Percentiles rank a stretch among this genome's conserved stretches.
phyloP scores from a whole-genome alignment of 257 asterid genomes.

The Petunia axillaris region DNA sequence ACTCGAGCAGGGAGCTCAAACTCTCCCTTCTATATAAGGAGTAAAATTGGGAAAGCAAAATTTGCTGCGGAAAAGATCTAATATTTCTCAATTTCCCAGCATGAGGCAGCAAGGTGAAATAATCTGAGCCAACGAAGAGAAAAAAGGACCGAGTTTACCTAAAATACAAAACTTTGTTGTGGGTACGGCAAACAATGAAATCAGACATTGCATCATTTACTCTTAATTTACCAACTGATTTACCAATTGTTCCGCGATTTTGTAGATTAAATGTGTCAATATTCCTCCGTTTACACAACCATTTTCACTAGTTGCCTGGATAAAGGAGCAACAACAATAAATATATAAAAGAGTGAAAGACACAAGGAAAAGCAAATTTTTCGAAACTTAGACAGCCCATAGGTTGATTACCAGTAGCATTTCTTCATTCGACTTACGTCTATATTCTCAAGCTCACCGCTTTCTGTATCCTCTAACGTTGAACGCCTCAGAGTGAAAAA shows the following conservation, averaged over 20 bases:
- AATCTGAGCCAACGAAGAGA: background rate
- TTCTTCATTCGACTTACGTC: conserved; percentile 93
- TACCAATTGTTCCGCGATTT: conserved; percentile 93
- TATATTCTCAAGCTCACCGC: conserved; percentile 81
- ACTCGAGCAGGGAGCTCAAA: background rate
- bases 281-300: conserved; percentile 96
- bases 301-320: conserved; percentile 95
- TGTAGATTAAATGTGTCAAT: conserved; percentile 94
- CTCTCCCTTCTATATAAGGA: background rate
- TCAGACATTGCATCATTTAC: conserved; percentile 93
- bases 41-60: conserved; percentile 16
- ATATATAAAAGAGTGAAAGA: background rate
- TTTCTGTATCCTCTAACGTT: conserved; percentile 79
- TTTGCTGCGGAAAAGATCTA: background rate
- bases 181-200: conserved; percentile 92
- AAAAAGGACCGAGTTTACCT: conserved; percentile 55
- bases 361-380: conserved; percentile 5
- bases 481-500: conserved; percentile 89
- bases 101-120: background rate
- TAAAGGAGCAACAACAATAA: conserved; percentile 4
- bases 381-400: conserved; percentile 18
- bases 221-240: conserved; percentile 94
- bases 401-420: conserved; percentile 70
- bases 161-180: conserved; percentile 89
- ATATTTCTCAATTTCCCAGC: background rate